Base-by-base conservation (phyloP, 306 rosid genomes). In the Cyamopsis tetragonoloba region DNA sequence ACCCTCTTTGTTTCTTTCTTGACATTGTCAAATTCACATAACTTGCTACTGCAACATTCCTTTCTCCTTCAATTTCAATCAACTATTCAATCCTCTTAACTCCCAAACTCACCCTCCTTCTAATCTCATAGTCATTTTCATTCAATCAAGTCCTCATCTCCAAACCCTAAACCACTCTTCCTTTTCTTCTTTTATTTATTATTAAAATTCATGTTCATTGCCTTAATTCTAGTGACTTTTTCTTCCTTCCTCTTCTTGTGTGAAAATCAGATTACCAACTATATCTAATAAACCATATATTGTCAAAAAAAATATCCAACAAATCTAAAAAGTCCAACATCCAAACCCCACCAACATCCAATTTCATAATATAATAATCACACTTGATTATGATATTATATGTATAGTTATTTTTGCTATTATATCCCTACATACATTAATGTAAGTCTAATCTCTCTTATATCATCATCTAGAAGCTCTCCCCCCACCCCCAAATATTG, bases 1-100 rank as follows among this genome's bases (percentile, higher is more conserved):
- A 24, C 23, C 15, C 38, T 20, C 20, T n/a, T 5, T 23, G 12
- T 64, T 57, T 63, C 64, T 77, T 77, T 47, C 77, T 77, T 77
- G 12, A 35, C 44, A 43, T 13, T 17, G 30, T 12, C 80, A 42
- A n/a, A 4, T 62, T 54, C 70, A 28, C 49, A 37, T 64, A 24
- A 23, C 77, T 62, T 43, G 38, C 15, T 50, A 10, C 20, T 53
- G 3, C 2, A 18, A 34, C 17, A 24, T 20, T 10, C 42, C 58
- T 3, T 20, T 4, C 43, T 63, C 56, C 73, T 37, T 42, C 64
- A 10, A 2, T 55, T 53, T 50, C 51, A 39, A 68, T 55, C 24
- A 43, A 60, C 28, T 61, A 50, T 41, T 26, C 23, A 60, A 28
- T 59, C 39, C 48, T 70, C 68, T 18, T 53, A 24, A 62, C 49